Evolutionary conservation across 2,329 filamentous ascomycete genomes (phyloP).

Genomic region (Cercospora nicotianae): DNA sequence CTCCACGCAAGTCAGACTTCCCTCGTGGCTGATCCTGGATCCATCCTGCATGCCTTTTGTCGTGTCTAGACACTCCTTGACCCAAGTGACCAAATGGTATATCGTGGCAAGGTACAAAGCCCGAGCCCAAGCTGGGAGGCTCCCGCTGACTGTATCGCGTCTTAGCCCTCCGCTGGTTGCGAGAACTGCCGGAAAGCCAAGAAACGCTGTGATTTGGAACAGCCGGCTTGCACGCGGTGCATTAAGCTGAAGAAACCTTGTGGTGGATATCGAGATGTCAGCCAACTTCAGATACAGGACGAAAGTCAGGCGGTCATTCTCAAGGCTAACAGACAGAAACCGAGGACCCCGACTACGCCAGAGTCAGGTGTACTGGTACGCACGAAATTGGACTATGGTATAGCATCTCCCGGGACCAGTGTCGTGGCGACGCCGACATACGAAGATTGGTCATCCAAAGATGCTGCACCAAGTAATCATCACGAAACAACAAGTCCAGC

Average conservation of each 20-base stretch:
- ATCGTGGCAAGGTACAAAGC: conserved; percentile 33
- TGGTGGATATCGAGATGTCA: conserved; percentile 37
- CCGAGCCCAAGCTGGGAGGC: not conserved
- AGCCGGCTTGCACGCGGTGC: conserved; percentile 36
- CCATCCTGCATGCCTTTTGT: not conserved
- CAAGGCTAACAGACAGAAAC: conserved; percentile 32
- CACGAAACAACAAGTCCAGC: not conserved
- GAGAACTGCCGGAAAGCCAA: conserved; percentile 39
- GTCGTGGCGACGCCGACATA: conserved; percentile 16
- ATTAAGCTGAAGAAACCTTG: conserved; percentile 37
- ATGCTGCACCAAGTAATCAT: conserved; percentile 32
- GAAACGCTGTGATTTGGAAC: conserved; percentile 37
- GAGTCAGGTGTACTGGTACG: not conserved
- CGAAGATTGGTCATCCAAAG: conserved; percentile 30
- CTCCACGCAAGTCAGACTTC: not conserved
- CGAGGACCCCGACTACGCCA: conserved; percentile 24
- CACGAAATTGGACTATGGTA: conserved; percentile 13
- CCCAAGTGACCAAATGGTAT: conserved; percentile 30
- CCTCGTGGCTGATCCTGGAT: not conserved
- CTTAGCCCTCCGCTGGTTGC: conserved; percentile 36
- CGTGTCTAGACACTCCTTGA: not conserved
- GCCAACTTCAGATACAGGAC: conserved; percentile 37
- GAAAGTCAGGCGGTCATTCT: conserved; percentile 34
- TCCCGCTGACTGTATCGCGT: not conserved
- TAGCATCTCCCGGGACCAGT: conserved; percentile 5